Percentiles rank a stretch among this genome's conserved stretches.
phyloP scores from a whole-genome alignment of 139 green algal species.

The Tetradesmus obliquus region DNA sequence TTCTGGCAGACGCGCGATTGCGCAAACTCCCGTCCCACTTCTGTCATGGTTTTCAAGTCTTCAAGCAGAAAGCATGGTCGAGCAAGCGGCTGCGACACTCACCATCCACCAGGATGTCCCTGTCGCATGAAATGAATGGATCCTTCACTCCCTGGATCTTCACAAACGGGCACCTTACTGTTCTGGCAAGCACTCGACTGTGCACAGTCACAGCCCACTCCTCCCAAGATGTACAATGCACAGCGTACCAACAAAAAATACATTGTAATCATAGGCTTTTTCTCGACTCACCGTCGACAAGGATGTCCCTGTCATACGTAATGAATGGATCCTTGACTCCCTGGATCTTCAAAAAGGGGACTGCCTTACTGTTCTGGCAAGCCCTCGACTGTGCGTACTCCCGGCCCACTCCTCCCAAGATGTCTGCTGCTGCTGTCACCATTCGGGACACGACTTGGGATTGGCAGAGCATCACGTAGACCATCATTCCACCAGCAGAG shows the following conservation, averaged over 20 bases:
- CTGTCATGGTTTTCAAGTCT: too few relatives aligned
- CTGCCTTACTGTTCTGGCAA: neutral
- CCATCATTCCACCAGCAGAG: slow-evolving; percentile 25
- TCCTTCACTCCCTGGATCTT: slow-evolving; percentile 1
- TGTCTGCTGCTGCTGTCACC: neutral
- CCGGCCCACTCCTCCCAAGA: slow-evolving; percentile 8
- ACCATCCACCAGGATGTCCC: neutral
- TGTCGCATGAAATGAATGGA: neutral
- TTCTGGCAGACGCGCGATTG: too few relatives aligned
- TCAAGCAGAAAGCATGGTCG: too few relatives aligned
- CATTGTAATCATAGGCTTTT: too few relatives aligned
- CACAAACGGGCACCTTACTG: neutral
- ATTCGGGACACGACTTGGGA: neutral
- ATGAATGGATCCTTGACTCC: slow-evolving; percentile 6
- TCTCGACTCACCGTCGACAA: neutral
- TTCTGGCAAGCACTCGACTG: neutral
- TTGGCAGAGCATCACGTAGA: slow-evolving; percentile 20
- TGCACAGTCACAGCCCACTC: neutral
- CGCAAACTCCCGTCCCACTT: too few relatives aligned
- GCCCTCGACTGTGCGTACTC: neutral
- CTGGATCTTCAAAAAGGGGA: slow-evolving; percentile 16
- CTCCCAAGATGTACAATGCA: neutral
- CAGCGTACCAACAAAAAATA: too few relatives aligned
- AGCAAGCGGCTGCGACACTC: too few relatives aligned
- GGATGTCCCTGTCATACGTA: slow-evolving; percentile 12